phyloP scores from a whole-genome alignment of 345 rosid species.

The Hirschfeldia incana region DNA sequence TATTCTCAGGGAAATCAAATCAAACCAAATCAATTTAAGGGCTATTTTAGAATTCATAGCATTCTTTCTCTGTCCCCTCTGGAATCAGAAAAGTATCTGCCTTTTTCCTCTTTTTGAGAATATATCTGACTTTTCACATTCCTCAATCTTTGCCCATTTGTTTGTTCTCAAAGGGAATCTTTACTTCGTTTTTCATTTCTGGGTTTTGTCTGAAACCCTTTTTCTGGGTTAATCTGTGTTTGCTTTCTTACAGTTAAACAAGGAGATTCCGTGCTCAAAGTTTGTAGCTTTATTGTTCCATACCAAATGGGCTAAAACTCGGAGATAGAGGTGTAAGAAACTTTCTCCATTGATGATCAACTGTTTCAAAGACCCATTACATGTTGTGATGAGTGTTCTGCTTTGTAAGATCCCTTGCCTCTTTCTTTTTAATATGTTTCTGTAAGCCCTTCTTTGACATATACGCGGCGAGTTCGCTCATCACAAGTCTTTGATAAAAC shows the following conservation, averaged over 20 bases:
- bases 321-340: conserved; percentile 13
- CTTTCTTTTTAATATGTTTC: conserved; percentile 51
- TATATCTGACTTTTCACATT: conserved; percentile 28
- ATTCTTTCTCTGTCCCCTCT: background rate
- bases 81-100: conserved; percentile 28
- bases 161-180: conserved; percentile 4
- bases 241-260: background rate
- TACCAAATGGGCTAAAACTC: conserved; percentile 16
- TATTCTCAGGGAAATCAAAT: conserved; percentile 13
- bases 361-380: conserved; percentile 31
- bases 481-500: conserved; percentile 24
- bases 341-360: conserved; percentile 40
- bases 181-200: too few species aligned
- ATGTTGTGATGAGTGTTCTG: conserved; percentile 65
- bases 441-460: conserved; percentile 50
- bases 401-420: conserved; percentile 58
- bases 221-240: conserved; percentile 16
- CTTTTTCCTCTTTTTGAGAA: background rate
- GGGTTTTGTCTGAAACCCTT: background rate
- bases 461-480: conserved; percentile 44
- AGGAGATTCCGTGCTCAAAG: conserved; percentile 1
- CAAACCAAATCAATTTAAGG: background rate
- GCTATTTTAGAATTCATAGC: background rate
- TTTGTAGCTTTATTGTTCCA: conserved; percentile 6
- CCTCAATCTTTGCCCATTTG: conserved; percentile 11